These are phyloP conservation scores for Caloboletus inedulis DNA, from an alignment of 1,284 basidiomycete genomes.

Conservation along the genomic window DNA sequence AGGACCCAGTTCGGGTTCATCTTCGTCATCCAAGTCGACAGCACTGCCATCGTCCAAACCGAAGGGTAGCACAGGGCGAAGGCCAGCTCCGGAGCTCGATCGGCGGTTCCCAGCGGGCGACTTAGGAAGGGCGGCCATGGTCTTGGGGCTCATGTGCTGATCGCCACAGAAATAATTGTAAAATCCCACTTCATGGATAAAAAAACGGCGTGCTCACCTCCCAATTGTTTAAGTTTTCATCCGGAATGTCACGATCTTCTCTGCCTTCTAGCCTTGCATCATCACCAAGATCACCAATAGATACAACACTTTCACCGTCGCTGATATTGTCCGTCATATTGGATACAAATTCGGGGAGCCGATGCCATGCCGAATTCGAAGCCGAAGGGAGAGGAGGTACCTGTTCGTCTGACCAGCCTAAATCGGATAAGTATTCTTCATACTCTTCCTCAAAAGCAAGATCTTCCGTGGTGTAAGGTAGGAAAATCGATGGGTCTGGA, in stretches of 20 bases:
- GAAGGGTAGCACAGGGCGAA: conserved; percentile 81
- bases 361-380: conserved; percentile 65
- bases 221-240: conserved; percentile 89
- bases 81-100: conserved; percentile 73
- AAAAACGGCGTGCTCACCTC: conserved; percentile 57
- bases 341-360: conserved; percentile 65
- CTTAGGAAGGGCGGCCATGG: conserved; percentile 85
- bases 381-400: conserved; percentile 41
- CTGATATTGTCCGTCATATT: conserved; percentile 80
- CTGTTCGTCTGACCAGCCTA: conserved; percentile 67
- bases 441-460: conserved; percentile 87
- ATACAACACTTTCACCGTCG: conserved; percentile 85
- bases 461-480: conserved; percentile 81
- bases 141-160: conserved; percentile 92
- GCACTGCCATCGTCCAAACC: conserved; percentile 72
- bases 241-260: conserved; percentile 60
- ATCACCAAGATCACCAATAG: conserved; percentile 80
- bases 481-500: conserved; percentile 78
- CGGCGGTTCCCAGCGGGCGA: conserved; percentile 78
- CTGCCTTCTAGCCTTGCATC: conserved; percentile 66
- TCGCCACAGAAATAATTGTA: neutral
- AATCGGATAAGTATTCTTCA: conserved; percentile 81
- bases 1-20: conserved; percentile 65
- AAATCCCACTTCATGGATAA: neutral
- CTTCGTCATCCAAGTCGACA: conserved; percentile 59